Base-by-base conservation (phyloP, 2,329 filamentous ascomycete genomes). In the Diaporthe sp. region DNA sequence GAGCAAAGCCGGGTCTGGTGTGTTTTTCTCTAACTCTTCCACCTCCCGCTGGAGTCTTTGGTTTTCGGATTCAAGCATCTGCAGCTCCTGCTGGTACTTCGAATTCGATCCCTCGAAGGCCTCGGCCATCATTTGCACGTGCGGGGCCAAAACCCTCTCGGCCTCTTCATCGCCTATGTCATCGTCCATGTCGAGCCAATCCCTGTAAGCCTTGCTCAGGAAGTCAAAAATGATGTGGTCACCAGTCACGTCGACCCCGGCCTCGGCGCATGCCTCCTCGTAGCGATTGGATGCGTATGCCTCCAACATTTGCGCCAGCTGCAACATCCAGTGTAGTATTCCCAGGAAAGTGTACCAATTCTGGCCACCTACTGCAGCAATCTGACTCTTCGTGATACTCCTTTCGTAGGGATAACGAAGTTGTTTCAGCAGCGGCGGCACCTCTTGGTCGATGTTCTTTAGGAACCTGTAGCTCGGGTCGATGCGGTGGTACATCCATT, bases 321-420 rank as follows among this genome's bases (percentile, higher is more conserved):
- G 96, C 96, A 99, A 98, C 92, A 99, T 96, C 97, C 97, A 99
- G 85, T 99, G 96, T 69, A 99, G 88, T 82, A 99, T 87, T 0
- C 96, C 97, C 17, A 99, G 87, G 81, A 99, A 98, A 0, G 95
- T 97, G 77, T 94, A 94, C 97, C 97, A 99, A 82, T 98, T 98
- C 84, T 98, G 95, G 3, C 96, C 96, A 78, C 97, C 97, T 0
- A 98, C 97, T 2, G 97, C 97, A 0, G 95, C 92, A 75, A 99
- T 95, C 82, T 98, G 95, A 71, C 95, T 98, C 84, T 98, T 99
- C 73, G 95, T 98, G 80, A 99, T 98, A 81, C 93, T 96, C 84
- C 95, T 95, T 81, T 98, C 95, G 82, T 95, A 99, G 0, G 97
- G 97, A 82, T 99, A 99, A 72, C 96, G 92, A 81, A 99, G 87